Percentiles rank a stretch among this genome's conserved stretches.
Conservation (phyloP, 257 asterid species). For the Thymus mandschuricus region DNA sequence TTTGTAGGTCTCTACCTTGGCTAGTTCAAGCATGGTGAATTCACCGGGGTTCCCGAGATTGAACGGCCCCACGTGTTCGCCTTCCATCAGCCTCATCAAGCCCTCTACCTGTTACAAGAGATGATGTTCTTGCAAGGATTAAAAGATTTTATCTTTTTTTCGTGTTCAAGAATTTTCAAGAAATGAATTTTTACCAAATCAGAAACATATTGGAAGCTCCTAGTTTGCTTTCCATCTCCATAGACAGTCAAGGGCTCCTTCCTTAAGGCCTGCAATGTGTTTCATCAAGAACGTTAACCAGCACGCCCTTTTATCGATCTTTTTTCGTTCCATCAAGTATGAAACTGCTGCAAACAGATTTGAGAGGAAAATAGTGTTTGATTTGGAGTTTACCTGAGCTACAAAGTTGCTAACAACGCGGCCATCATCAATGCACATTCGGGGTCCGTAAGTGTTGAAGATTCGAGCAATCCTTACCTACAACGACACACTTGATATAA, state of each 20-base stretch:
- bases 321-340: background rate
- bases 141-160: background rate
- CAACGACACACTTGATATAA: background rate
- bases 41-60: slow-evolving; percentile 89
- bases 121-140: background rate
- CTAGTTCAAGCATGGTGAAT: slow-evolving; percentile 93
- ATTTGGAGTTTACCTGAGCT: too few relatives aligned
- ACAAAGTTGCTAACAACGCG: slow-evolving; percentile 96
- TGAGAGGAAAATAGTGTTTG: too few relatives aligned
- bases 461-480: slow-evolving; percentile 92
- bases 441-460: slow-evolving; percentile 92
- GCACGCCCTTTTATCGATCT: background rate
- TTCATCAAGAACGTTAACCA: slow-evolving; percentile 14
- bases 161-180: background rate
- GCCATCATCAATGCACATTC: slow-evolving; percentile 93
- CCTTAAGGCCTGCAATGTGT: slow-evolving; percentile 65
- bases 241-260: slow-evolving; percentile 84
- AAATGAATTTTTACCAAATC: slow-evolving; percentile 63
- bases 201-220: slow-evolving; percentile 91
- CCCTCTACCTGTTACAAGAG: slow-evolving; percentile 66
- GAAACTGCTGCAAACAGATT: background rate
- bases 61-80: slow-evolving; percentile 85
- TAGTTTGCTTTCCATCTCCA: slow-evolving; percentile 96
- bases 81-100: slow-evolving; percentile 80
- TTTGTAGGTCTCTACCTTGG: slow-evolving; percentile 49